These are phyloP conservation scores for Pythium utonaiense DNA, from an alignment of 352 stramenopile species.

Conservation along the genomic window DNA sequence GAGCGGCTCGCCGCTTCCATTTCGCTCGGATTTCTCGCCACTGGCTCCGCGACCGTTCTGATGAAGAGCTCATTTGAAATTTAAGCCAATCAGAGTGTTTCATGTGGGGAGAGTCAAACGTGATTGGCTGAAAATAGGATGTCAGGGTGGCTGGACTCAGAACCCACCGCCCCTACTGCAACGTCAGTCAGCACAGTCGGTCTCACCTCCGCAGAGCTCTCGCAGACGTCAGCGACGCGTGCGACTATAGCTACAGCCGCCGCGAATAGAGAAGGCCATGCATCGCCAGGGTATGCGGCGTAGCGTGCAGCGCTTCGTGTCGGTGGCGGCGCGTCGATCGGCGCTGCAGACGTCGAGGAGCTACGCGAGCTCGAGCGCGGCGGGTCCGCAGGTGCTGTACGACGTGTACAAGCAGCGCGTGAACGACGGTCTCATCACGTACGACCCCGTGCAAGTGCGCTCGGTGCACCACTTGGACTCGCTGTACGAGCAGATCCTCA, in stretches of 20 bases:
- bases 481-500: constrained; percentile 49
- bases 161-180: neutral
- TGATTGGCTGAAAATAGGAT: neutral
- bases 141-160: neutral
- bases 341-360: constrained; percentile 9
- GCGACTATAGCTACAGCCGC: neutral
- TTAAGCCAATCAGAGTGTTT: neutral
- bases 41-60: neutral
- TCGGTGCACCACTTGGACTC: constrained; percentile 61
- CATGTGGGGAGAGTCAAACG: neutral
- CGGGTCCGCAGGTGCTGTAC: constrained; percentile 30
- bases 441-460: constrained; percentile 64
- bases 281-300: constrained; percentile 11
- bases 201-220: neutral
- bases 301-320: constrained; percentile 4
- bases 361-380: neutral
- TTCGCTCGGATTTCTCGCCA: neutral
- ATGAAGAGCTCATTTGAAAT: neutral
- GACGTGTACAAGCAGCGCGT: constrained; percentile 57
- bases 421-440: constrained; percentile 53
- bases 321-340: constrained; percentile 8
- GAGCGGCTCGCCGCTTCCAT: neutral
- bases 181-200: neutral
- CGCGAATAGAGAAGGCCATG: constrained; percentile 2
- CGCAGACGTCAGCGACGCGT: neutral